Evolutionary conservation across 768 basidiomycete genomes (phyloP).

Genomic region (Porphyrellus cyaneotinctus): DNA sequence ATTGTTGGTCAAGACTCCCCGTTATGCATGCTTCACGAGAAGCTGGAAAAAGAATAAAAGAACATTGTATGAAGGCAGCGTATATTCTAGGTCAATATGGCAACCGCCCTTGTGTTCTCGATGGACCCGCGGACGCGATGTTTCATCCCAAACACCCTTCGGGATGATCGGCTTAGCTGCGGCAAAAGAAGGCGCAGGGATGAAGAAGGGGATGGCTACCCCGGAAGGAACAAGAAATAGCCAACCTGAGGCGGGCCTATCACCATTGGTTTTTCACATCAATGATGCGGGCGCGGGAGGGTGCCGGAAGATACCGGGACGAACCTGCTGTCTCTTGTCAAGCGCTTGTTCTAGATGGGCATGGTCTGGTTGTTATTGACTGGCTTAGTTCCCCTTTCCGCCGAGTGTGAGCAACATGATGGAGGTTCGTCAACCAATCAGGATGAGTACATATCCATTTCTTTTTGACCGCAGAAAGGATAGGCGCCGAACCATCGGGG

Average conservation of each 20-base stretch:
- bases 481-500: constrained; percentile 3
- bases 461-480: background rate
- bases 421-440: constrained; percentile 17
- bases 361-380: background rate
- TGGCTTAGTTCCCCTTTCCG: constrained; percentile 3
- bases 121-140: constrained; percentile 27
- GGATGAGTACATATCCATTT: background rate
- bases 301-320: constrained; percentile 21
- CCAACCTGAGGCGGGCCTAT: constrained; percentile 1
- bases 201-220: constrained; percentile 10
- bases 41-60: constrained; percentile 17
- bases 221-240: constrained; percentile 13
- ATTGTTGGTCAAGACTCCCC: constrained; percentile 6
- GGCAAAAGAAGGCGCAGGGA: constrained; percentile 19
- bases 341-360: constrained; percentile 1
- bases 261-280: constrained; percentile 2
- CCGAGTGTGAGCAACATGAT: constrained; percentile 9
- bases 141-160: constrained; percentile 13
- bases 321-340: background rate
- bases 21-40: constrained; percentile 11
- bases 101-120: constrained; percentile 11
- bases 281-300: constrained; percentile 12
- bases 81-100: constrained; percentile 16
- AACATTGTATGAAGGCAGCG: constrained; percentile 7
- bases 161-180: constrained; percentile 24